Percentiles rank a stretch among this genome's conserved stretches.
Conservation (phyloP, 306 rosid genomes). For the Castanopsis chinensis region DNA sequence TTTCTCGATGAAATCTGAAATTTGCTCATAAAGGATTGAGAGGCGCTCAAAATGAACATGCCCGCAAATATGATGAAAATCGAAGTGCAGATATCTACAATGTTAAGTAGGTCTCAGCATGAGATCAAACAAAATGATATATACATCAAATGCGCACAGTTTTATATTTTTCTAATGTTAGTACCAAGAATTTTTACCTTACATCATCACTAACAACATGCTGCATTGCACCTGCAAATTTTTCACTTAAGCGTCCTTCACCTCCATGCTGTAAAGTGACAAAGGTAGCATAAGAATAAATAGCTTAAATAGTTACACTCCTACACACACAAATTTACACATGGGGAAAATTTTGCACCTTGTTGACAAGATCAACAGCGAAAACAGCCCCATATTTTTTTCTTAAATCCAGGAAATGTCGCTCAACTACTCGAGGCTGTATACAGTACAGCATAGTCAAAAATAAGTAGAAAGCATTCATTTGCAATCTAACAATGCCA, state of each 20-base stretch:
- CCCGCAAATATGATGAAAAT: slow-evolving; percentile 92
- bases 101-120: slow-evolving; percentile 20
- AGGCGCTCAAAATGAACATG: slow-evolving; percentile 95
- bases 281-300: slow-evolving; percentile 27
- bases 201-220: slow-evolving; percentile 68
- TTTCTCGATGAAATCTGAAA: slow-evolving; percentile 81
- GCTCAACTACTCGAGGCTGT: slow-evolving; percentile 80
- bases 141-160: not conserved
- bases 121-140: slow-evolving; percentile 4
- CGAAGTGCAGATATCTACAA: slow-evolving; percentile 92
- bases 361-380: slow-evolving; percentile 88
- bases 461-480: slow-evolving; percentile 12
- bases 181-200: slow-evolving; percentile 63
- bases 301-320: slow-evolving; percentile 21
- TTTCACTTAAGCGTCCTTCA: slow-evolving; percentile 83
- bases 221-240: slow-evolving; percentile 67
- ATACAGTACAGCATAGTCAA: slow-evolving; percentile 39
- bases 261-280: slow-evolving; percentile 79
- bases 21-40: slow-evolving; percentile 83
- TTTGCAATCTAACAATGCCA: slow-evolving; percentile 24
- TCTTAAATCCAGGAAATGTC: slow-evolving; percentile 90
- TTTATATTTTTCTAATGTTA: slow-evolving; percentile 13
- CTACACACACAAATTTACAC: slow-evolving; percentile 6
- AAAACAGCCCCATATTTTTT: slow-evolving; percentile 90
- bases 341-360: slow-evolving; percentile 42